Evolutionary conservation across 495 filamentous ascomycete species (phyloP), one percentile per base, ranked within the genome.

Genomic region (Penicillium psychrofluorescens): DNA sequence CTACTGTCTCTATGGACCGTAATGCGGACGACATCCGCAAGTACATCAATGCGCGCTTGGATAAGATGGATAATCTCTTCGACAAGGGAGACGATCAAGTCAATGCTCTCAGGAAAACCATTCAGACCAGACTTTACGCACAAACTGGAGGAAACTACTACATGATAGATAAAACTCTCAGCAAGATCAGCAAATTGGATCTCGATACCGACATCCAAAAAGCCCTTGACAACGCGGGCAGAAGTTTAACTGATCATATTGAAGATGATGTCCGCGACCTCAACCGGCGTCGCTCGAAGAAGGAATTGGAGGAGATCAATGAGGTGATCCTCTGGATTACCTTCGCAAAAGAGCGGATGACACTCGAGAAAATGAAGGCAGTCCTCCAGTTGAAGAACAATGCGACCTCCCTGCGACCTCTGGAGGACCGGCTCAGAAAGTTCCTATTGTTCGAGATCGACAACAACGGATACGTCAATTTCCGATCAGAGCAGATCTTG

Each of bases 121-220:
- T 49, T 30, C 36, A 40, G 9, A 13, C 30, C 7, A 44, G 16
- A 4, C 46, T 49, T 9, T 30, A 13, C 11, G 12, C 16, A 10
- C 2, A 40, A 31, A 46, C 48, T 34, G 44, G 46, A 15, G 43
- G 44, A 4, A 35, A 51, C 38, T 51, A 46, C 35, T 46, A 35
- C 30, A 43, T 34, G 39, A 35, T 51, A 0, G 40, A 51, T 22
- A 32, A 14, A 8, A 28, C 31, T 5, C 14, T 51, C 8, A 36
- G 12, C 11, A 13, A 36, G 22, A 51, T 51, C 35, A 44, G 49
- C 35, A 32, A 14, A 1, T 29, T 46, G 36, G 44, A 51, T 11
- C 27, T 33, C 28, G 39, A 34, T 7, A 33, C 35, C 11, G 43
- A 51, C 11, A 51, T 51, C 35, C 1, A 43, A 10, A 30, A 28